phyloP scores from a whole-genome alignment of 2,329 filamentous ascomycete genomes.

The Pyrenophora tritici-repentis region DNA sequence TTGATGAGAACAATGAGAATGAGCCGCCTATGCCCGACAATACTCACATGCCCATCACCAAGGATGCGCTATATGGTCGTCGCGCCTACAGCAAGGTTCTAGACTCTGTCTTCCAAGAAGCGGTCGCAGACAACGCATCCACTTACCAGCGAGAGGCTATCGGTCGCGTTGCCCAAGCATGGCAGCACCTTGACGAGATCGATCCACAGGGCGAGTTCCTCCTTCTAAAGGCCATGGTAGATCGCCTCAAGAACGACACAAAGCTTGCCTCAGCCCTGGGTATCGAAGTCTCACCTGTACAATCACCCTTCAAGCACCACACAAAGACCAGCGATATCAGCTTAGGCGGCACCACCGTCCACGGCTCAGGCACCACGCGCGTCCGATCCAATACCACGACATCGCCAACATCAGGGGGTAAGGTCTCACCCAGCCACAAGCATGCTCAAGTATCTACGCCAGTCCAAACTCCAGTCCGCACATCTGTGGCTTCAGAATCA shows the following conservation, averaged over 20 bases:
- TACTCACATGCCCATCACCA: slow-evolving; percentile 62
- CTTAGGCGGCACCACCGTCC: slow-evolving; percentile 41
- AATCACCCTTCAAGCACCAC: slow-evolving; percentile 37
- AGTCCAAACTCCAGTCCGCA: slow-evolving; percentile 8
- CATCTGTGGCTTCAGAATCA: slow-evolving; percentile 45
- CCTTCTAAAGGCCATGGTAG: slow-evolving; percentile 76
- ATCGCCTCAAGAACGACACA: slow-evolving; percentile 71
- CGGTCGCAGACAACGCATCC: slow-evolving; percentile 76
- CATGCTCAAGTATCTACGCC: slow-evolving; percentile 27
- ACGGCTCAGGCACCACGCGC: slow-evolving; percentile 41
- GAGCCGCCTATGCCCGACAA: slow-evolving; percentile 55
- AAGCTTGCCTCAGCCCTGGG: slow-evolving; percentile 62
- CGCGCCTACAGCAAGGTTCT: slow-evolving; percentile 80
- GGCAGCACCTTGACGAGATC: slow-evolving; percentile 79
- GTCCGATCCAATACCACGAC: slow-evolving; percentile 39
- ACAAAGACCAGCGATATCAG: slow-evolving; percentile 40
- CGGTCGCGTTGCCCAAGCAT: slow-evolving; percentile 81
- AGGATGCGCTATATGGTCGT: slow-evolving; percentile 82
- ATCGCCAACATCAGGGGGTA: slow-evolving; percentile 22
- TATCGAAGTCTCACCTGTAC: slow-evolving; percentile 36
- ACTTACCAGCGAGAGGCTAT: slow-evolving; percentile 81
- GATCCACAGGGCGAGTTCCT: slow-evolving; percentile 92
- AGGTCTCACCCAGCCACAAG: slow-evolving; percentile 28
- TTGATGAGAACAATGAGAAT: slow-evolving; percentile 64
- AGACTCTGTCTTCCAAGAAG: slow-evolving; percentile 81